Conservation (phyloP, 2,329 filamentous ascomycete species). For the Rutstroemia sp. region DNA sequence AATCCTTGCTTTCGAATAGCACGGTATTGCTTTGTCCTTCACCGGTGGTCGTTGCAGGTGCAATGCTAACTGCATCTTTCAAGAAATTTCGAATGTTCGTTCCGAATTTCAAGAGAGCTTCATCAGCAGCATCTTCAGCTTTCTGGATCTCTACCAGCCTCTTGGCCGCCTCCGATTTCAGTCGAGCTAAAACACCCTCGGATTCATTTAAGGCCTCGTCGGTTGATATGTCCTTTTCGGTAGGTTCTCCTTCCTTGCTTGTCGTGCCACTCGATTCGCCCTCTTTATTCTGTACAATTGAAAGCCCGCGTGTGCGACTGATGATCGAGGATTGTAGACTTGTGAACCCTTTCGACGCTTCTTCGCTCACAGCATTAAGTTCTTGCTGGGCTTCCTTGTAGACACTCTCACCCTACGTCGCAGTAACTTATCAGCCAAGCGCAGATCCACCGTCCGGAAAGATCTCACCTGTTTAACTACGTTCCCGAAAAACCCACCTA, state of each 20-base stretch:
- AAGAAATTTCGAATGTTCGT: constrained; percentile 85
- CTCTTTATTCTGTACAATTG: constrained; percentile 39
- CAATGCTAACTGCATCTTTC: constrained; percentile 81
- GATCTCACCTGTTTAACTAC: constrained; percentile 79
- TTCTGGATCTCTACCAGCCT: constrained; percentile 81
- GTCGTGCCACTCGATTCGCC: constrained; percentile 13
- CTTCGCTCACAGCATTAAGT: constrained; percentile 67
- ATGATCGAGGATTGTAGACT: constrained; percentile 62
- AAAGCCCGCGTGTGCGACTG: constrained; percentile 64
- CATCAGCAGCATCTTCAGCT: constrained; percentile 93
- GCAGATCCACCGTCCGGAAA: constrained; percentile 1
- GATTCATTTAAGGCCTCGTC: constrained; percentile 41
- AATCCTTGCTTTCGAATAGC: constrained; percentile 90
- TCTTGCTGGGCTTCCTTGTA: constrained; percentile 86
- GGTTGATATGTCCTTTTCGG: constrained; percentile 37
- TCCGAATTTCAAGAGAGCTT: constrained; percentile 87
- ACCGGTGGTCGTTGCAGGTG: constrained; percentile 54
- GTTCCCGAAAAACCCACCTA: constrained; percentile 82
- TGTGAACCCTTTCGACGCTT: constrained; percentile 74
- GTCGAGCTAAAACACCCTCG: constrained; percentile 64
- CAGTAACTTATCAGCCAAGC: neutral
- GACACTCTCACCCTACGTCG: constrained; percentile 61
- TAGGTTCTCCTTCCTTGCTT: constrained; percentile 19
- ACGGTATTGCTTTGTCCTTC: constrained; percentile 51
- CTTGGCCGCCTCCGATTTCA: constrained; percentile 71